These are phyloP conservation scores for Penicillium concentricum DNA, from an alignment of 2,329 filamentous ascomycete genomes.

Conservation along the genomic window DNA sequence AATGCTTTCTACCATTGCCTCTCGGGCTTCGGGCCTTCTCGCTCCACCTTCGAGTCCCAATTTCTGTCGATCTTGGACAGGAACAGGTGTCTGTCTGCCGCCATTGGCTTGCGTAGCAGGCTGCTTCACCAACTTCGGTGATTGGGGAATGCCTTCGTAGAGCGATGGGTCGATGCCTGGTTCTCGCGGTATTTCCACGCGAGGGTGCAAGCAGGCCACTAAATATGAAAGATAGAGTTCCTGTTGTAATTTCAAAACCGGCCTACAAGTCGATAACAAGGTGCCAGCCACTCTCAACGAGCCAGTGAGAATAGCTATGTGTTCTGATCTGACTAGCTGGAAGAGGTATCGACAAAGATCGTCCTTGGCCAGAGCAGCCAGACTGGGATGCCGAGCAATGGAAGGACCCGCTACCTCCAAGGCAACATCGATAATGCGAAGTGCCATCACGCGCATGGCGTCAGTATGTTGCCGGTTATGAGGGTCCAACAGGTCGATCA, in stretches of 20 bases:
- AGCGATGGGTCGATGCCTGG: constrained; percentile 84
- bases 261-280: constrained; percentile 82
- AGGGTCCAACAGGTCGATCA: constrained; percentile 91
- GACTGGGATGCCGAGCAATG: constrained; percentile 84
- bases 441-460: constrained; percentile 93
- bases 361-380: constrained; percentile 86
- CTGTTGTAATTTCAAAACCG: constrained; percentile 90
- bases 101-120: constrained; percentile 72
- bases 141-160: constrained; percentile 89
- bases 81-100: constrained; percentile 84
- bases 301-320: constrained; percentile 90
- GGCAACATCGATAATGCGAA: constrained; percentile 95
- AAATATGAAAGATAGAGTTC: constrained; percentile 94
- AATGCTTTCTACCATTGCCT: constrained; percentile 97
- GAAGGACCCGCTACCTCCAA: constrained; percentile 94
- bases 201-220: constrained; percentile 87
- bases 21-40: constrained; percentile 88
- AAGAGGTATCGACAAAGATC: constrained; percentile 92
- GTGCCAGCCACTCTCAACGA: constrained; percentile 90
- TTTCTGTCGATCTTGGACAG: constrained; percentile 87
- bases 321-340: constrained; percentile 93
- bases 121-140: constrained; percentile 81
- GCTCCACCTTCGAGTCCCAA: constrained; percentile 88
- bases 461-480: constrained; percentile 92
- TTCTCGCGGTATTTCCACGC: constrained; percentile 90